Conservation (phyloP, 2,329 filamentous ascomycete genomes). For the Sarocladiaceae sp. region DNA sequence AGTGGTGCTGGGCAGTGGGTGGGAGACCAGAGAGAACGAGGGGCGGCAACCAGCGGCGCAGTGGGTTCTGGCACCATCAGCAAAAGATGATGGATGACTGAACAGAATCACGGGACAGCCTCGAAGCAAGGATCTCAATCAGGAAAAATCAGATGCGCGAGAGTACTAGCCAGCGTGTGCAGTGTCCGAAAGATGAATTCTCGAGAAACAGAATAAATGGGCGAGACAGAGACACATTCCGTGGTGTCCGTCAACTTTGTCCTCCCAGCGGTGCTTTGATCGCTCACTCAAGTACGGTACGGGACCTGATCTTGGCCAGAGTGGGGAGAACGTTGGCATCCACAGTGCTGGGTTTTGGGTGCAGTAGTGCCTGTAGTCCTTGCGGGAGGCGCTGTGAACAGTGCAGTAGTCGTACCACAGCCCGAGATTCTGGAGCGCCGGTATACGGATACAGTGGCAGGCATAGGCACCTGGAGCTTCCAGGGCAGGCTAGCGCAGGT, state of each 20-base stretch:
- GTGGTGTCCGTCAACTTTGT: too few species aligned
- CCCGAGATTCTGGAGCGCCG: too few species aligned
- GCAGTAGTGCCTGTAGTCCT: neutral
- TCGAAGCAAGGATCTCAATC: too few species aligned
- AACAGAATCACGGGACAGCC: neutral
- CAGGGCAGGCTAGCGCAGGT: constrained; percentile 4
- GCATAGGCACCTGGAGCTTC: neutral
- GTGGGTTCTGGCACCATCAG: neutral
- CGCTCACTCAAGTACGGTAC: neutral
- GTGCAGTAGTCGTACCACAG: too few species aligned
- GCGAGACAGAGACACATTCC: neutral
- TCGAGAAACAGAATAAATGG: too few species aligned
- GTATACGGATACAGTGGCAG: too few species aligned
- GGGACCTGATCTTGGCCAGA: too few species aligned
- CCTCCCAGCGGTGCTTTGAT: neutral
- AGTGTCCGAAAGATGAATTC: too few species aligned
- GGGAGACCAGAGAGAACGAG: neutral
- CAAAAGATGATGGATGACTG: neutral
- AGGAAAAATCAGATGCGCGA: too few species aligned
- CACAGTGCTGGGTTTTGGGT: neutral
- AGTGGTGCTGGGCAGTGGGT: neutral
- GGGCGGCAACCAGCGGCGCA: constrained; percentile 4
- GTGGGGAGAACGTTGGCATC: neutral
- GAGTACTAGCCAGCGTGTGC: too few species aligned
- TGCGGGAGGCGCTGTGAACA: neutral